Evolutionary conservation across 345 rosid genomes (phyloP), one percentile per base, ranked within the genome.

Genomic region (Eucalyptus sideroxylon): DNA sequence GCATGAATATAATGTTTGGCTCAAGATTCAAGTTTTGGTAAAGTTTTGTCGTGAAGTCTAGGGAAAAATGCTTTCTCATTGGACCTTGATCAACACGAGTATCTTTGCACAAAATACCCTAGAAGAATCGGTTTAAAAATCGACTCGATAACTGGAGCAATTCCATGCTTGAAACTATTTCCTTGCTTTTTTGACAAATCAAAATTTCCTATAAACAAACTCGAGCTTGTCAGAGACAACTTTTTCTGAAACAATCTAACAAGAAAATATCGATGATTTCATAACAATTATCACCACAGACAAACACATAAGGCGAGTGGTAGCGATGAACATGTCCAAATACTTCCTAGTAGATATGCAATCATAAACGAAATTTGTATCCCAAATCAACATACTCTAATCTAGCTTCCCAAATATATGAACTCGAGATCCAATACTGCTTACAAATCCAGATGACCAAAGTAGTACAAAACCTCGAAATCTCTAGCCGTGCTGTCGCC

Each of bases 111-210:
- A 34, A 72, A 72, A 72, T 34, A 34, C 13, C 11, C 45, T 16
- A 4, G 14, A 72, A 72, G 23, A 72, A 72, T 9, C 5, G 6
- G 2, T 19, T 34, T 72, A 72, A 5, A 37, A 19, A 72, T 21
- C 8, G 14, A 3, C 83, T 37, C 45, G 0, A 21, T 10, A 37
- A 30, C 5, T 7, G 6, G 26, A 72, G 5, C 12, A 37, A 5
- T 17, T 9, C 14, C 45, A 37, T 37, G 2, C 1, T 12, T 4
- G 4, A 37, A 72, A 72, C 27, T 37, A 37, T 37, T 9, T 37
- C 12, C 11, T 69, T 9, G 9, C 44, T 34, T 34, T 69, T 34
- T 69, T 0, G 2, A 69, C 13, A 2, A 16, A 19, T 31, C 4
- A 17, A 69, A 69, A 69, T 69, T 16, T 5, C 1, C 11, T 16